Evolutionary conservation across 768 basidiomycete species (phyloP).

Genomic region (Gloeopeniophorella convolvens): DNA sequence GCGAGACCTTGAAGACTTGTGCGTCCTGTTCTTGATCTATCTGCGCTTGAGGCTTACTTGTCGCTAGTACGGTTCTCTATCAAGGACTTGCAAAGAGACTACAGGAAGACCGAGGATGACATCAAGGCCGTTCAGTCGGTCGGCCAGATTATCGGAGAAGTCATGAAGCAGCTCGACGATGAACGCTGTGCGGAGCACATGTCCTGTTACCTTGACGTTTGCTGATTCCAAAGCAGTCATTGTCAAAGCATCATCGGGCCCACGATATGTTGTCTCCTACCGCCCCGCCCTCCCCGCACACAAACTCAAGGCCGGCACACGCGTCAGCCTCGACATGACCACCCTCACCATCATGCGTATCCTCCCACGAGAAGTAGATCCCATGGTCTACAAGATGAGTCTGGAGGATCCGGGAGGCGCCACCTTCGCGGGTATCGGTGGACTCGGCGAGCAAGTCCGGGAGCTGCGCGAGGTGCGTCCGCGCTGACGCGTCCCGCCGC

Average conservation of each 20-base stretch:
- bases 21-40: slow-evolving; percentile 26
- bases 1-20: slow-evolving; percentile 89
- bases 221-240: slow-evolving; percentile 56
- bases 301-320: slow-evolving; percentile 89
- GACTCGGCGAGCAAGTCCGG: slow-evolving; percentile 91
- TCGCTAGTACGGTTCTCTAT: slow-evolving; percentile 80
- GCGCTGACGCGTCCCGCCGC: not conserved
- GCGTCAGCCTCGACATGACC: slow-evolving; percentile 98
- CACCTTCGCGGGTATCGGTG: slow-evolving; percentile 95
- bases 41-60: not conserved
- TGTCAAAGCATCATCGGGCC: slow-evolving; percentile 97
- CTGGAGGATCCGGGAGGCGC: slow-evolving; percentile 95
- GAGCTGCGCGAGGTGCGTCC: slow-evolving; percentile 82
- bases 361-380: slow-evolving; percentile 94
- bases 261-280: slow-evolving; percentile 97
- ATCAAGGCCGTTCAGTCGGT: slow-evolving; percentile 99
- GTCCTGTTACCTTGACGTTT: not conserved
- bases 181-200: slow-evolving; percentile 72
- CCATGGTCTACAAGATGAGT: slow-evolving; percentile 99
- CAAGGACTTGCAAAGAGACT: slow-evolving; percentile 83
- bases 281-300: slow-evolving; percentile 85
- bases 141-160: slow-evolving; percentile 98
- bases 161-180: slow-evolving; percentile 97
- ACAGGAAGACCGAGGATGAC: slow-evolving; percentile 94
- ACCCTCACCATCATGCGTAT: slow-evolving; percentile 99